Percentiles rank a stretch among this genome's conserved stretches.
Conservation (phyloP, 1,284 basidiomycete genomes). For the Irpex rosettiformis region DNA sequence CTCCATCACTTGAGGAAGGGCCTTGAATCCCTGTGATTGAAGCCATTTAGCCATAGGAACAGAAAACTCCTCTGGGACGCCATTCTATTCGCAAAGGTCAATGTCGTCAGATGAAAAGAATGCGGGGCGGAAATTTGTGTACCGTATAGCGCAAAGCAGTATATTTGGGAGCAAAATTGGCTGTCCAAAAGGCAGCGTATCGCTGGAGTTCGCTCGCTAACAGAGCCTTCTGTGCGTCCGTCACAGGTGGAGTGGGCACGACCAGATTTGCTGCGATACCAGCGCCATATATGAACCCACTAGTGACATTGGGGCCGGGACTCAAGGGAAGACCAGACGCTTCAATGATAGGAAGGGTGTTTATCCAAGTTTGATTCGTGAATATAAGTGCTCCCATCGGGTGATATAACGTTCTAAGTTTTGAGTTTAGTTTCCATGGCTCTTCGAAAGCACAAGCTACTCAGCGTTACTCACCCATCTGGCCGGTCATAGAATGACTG, state of each 20-base stretch:
- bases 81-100: neutral
- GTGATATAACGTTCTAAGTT: neutral
- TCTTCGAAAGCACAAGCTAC: neutral
- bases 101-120: neutral
- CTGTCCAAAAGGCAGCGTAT: neutral
- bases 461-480: neutral
- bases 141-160: neutral
- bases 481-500: constrained; percentile 4
- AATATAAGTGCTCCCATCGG: constrained; percentile 2
- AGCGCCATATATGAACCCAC: neutral
- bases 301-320: neutral
- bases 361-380: constrained; percentile 1
- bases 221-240: neutral
- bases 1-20: neutral
- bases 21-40: neutral
- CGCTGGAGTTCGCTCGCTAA: neutral
- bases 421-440: neutral
- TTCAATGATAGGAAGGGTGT: neutral
- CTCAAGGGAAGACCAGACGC: neutral
- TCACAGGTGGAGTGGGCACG: neutral
- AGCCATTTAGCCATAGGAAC: neutral
- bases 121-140: neutral
- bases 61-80: neutral
- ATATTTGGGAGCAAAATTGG: neutral
- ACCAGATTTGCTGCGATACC: neutral